These are phyloP conservation scores for Coffea humblotiana DNA, from an alignment of 305 asterid genomes.

Conservation along the genomic window DNA sequence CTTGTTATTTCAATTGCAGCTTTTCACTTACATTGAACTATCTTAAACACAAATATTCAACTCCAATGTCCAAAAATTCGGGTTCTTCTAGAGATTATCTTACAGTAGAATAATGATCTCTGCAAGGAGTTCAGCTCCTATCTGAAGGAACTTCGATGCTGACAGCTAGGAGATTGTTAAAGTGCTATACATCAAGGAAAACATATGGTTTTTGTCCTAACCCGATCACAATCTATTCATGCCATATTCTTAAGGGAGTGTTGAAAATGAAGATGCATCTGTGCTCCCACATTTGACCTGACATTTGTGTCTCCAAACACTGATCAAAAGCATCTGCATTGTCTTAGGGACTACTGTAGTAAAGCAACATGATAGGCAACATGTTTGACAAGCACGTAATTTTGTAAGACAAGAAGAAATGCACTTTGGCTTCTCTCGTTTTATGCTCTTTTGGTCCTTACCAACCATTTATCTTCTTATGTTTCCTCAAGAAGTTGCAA, in stretches of 20 bases:
- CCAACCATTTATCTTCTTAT: slow-evolving; percentile 2
- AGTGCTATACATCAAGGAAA: slow-evolving; percentile 5
- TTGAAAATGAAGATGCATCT: slow-evolving; percentile 7
- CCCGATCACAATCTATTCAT: too few relatives aligned
- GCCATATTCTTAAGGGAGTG: not conserved
- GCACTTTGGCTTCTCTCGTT: not conserved
- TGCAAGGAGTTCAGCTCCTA: not conserved
- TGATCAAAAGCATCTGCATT: slow-evolving; percentile 9
- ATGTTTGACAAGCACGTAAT: not conserved
- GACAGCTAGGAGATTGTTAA: not conserved
- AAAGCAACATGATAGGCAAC: not conserved
- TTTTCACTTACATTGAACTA: not conserved
- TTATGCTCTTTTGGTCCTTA: not conserved
- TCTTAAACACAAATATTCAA: not conserved
- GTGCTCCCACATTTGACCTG: not conserved
- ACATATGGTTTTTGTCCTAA: not conserved
- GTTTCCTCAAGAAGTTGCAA: not conserved
- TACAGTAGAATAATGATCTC: not conserved
- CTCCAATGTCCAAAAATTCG: not conserved
- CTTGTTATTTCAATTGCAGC: too few relatives aligned
- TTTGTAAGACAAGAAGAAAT: slow-evolving; percentile 13
- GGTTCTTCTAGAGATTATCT: not conserved
- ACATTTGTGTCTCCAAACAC: slow-evolving; percentile 20
- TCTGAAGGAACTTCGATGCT: not conserved
- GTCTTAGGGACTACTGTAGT: not conserved